Base-by-base conservation (phyloP, 164 flowering plant genomes). In the Vitis rupestris region DNA sequence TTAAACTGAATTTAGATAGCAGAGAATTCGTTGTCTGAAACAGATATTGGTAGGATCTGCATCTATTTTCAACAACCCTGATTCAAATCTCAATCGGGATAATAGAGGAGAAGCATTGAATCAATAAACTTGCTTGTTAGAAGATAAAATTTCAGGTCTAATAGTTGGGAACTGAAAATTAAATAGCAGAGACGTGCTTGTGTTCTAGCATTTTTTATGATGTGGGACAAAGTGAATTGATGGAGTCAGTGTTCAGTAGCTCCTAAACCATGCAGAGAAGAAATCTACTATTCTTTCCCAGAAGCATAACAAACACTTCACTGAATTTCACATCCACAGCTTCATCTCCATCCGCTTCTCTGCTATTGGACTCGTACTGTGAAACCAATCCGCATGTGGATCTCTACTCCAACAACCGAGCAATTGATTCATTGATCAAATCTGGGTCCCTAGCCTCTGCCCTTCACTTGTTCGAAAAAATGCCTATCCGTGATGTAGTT, bases 401-500 rank as follows among this genome's bases (percentile, higher is more conserved):
- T 63, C 62, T 83, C 44, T 86, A 78, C 72, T 54, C 70, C 3
- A 51, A 68, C 62, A 91, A 89, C 70, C 74, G 68, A 48, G 66
- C 19, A 37, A 75, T 91, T 31, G 76, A 78, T 52, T 14, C 53
- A 16, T 76, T 75, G 7, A 70, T 87, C 1, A 87, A 86, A 72
- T 77, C 84, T 16, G 86, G 87, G 12, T 56, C 68, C 30, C 50
- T 91, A 1, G 58, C 27, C 2, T 60, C 70, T 70, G 94, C 93
- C 3, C 66, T 75, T 16, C 61, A 76, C 1, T 10, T 85, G 81
- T 88, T 91, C 73, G 85, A 87, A 27, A 79, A 82, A 84, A 87
- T 88, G 94, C 74, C 82, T 2, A 23, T 49, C 8, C 77, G 78
- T 6, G 90, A 92, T 72, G 84, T 72, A 29, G 76, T 90, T 30